phyloP scores from a whole-genome alignment of 2,329 filamentous ascomycete genomes.

The Spiromastix sp. region DNA sequence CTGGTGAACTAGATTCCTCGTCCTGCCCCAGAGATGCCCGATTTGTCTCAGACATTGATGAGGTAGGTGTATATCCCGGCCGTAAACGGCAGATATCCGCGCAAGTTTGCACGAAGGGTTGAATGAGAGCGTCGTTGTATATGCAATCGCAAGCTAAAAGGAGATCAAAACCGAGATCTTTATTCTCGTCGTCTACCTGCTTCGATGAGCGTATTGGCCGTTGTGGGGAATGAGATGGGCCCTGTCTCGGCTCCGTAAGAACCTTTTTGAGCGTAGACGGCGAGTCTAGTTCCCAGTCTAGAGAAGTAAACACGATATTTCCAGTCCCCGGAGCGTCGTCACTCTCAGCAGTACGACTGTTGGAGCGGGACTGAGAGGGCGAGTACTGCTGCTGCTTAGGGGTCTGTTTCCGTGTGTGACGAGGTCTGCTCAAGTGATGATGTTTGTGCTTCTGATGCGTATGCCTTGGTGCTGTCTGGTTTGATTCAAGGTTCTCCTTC shows the following conservation, averaged over 20 bases:
- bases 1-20: constrained; percentile 8
- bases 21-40: constrained; percentile 2
- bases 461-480: constrained; percentile 11
- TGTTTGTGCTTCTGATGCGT: neutral
- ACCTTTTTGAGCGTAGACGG: constrained; percentile 42
- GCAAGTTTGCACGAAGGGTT: constrained; percentile 73
- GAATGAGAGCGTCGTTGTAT: constrained; percentile 80
- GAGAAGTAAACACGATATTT: constrained; percentile 46
- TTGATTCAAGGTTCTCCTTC: constrained; percentile 58
- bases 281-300: constrained; percentile 68
- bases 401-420: constrained; percentile 7
- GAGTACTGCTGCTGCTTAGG: constrained; percentile 11
- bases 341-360: constrained; percentile 1
- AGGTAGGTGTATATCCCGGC: constrained; percentile 13
- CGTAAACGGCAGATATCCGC: constrained; percentile 60
- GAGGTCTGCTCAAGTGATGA: neutral
- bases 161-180: constrained; percentile 50
- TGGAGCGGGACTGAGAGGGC: constrained; percentile 7
- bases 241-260: constrained; percentile 17
- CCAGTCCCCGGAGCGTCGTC: neutral
- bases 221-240: neutral
- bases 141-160: constrained; percentile 87
- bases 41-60: constrained; percentile 3
- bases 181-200: constrained; percentile 10
- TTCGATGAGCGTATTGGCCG: neutral